These are phyloP conservation scores for Ophiocordyceps sinensis DNA, from an alignment of 2,329 filamentous ascomycete species.

Conservation along the genomic window DNA sequence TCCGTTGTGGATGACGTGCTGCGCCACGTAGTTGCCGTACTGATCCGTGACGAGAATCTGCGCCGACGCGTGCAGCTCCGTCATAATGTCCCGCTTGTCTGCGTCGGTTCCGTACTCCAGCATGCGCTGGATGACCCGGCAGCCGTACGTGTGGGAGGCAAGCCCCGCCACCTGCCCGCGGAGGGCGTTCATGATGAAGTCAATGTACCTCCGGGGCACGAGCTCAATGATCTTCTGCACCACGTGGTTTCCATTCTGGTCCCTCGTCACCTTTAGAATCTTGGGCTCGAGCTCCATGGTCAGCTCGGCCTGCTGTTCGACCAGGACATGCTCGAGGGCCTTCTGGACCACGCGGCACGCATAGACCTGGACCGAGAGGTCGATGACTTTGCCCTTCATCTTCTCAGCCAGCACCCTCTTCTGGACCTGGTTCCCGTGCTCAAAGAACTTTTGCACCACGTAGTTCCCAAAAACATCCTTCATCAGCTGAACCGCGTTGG, in stretches of 20 bases:
- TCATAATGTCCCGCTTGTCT: conserved; percentile 58
- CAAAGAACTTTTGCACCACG: conserved; percentile 94
- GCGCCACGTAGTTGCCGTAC: conserved; percentile 92
- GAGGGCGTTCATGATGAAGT: conserved; percentile 74
- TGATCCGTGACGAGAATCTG: conserved; percentile 65
- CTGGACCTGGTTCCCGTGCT: conserved; percentile 86
- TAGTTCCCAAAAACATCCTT: conserved; percentile 97
- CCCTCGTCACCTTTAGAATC: conserved; percentile 63
- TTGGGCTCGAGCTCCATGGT: conserved; percentile 70
- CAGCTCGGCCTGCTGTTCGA: conserved; percentile 78
- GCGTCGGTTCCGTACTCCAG: conserved; percentile 65
- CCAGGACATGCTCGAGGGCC: conserved; percentile 78
- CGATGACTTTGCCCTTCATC: conserved; percentile 75
- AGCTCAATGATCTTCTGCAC: conserved; percentile 85
- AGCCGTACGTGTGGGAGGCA: conserved; percentile 71
- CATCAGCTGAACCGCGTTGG: conserved; percentile 79
- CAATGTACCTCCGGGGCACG: conserved; percentile 62
- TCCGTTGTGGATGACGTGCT: conserved; percentile 77
- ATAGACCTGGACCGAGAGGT: conserved; percentile 77
- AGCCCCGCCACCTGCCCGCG: conserved; percentile 59
- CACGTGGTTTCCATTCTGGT: conserved; percentile 92
- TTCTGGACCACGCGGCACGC: conserved; percentile 94
- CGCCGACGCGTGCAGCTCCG: conserved; percentile 63
- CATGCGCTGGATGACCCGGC: conserved; percentile 84
- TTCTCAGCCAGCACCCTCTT: conserved; percentile 74